Base-by-base conservation (phyloP, 441 rosid genomes). In the Dalechampia spathulata region DNA sequence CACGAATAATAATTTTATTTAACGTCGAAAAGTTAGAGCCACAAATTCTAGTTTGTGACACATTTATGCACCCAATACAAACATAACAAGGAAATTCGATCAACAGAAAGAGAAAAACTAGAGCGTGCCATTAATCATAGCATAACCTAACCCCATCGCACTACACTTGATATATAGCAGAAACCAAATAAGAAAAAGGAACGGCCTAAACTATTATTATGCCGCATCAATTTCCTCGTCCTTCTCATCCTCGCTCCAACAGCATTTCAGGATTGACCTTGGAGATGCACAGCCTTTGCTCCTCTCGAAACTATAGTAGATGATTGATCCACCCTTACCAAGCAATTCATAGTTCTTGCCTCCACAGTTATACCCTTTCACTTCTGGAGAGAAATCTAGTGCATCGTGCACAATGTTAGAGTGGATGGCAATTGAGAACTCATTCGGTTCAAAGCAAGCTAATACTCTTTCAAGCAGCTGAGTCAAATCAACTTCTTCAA, bases 361-460 rank as follows among this genome's bases (percentile, higher is more conserved):
- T 57, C 58, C 68, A 27, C 78, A 42, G 58, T 34, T 10, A 74
- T 81, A 83, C 13, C 83, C 73, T 30, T 55, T 60, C 15, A 64
- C 51, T 43, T 55, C 59, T 13, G 55, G 49, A 1, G 49, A 36
- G 16, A 21, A 44, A 7, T 49, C 55, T 19, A 55, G 38, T 25
- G 63, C 49, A 5, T 34, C 58, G 7, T 43, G 54, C 8, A 48
- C 45, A 16, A 57, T 57, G 46, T 75, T 66, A 21, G 75, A 67
- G 16, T 76, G 86, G 50, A 86, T 53, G 0, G 92, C 82, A 12
- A 89, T 49, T 6, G 95, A 86, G 60, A 89, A 80, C 6, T 82
- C 83, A 38, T 60, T 58, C 0, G 96, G 95, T 53, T 46, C 67
- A 52, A 89, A 86, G 71, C 90, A 88, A 15, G 65, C 77, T 62